Base-by-base conservation (phyloP, 768 basidiomycete species). In the Rhodotorula paludigena region DNA sequence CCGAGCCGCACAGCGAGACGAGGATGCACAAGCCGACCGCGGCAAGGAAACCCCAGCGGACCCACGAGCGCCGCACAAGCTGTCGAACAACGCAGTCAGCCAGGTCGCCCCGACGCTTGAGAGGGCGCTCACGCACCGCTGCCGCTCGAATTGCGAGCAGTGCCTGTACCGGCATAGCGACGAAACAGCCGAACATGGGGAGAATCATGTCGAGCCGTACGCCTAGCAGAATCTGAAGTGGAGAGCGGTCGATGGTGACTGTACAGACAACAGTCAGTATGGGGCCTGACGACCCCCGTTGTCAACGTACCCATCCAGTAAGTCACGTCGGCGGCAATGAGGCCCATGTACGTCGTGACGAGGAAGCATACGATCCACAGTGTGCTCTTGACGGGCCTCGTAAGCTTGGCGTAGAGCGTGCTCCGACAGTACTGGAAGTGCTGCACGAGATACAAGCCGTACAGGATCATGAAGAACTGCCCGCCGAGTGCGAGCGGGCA, bases 391-490 rank as follows among this genome's bases (percentile, higher is more conserved):
- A 62, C 61, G 10, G 5, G 23, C 23, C 11, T 18, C 10, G 61
- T 41, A 10, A 44, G 61, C 9, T 42, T 30, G 1, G 20, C 8
- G 33, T 62, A 62, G 32, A 33, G 32, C 6, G 30, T 21, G 6
- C 38, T 30, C 23, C 15, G 20, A 2, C 35, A 2, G 33, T 62
- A 62, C 32, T 11, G 14, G 6, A 3, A 10, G 23, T 62, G 61
- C 28, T 42, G 51, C 5, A 38, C 41, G 6, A 62, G 8, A n/a
- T 62, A 62, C 18, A 45, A 28, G 23, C 61, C 61, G n/a, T 35
- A 62, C 20, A 62, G 7, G 39, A 62, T 41, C 25, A 62, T 53
- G 21, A n/a, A 16, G 32, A 61, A n/a, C 20, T 61, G 51, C 39
- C 48, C 41, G 10, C 60, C 60, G 3, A 39, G 38, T 6, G 48